These are phyloP conservation scores for Alternaria panax DNA, from an alignment of 2,329 filamentous ascomycete species.

Conservation along the genomic window DNA sequence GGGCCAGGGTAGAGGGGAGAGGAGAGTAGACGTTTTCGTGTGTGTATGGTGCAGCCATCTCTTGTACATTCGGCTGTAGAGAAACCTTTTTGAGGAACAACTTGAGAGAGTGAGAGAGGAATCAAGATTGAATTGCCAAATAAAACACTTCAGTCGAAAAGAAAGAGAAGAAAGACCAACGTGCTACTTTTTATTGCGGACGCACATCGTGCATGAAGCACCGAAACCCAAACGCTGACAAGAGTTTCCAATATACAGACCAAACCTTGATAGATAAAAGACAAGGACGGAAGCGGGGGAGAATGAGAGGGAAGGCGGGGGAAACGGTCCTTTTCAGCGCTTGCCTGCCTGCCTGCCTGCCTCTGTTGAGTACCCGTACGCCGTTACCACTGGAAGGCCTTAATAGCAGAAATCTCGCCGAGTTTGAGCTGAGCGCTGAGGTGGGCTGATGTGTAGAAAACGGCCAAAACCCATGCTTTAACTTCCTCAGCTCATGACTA, in stretches of 20 bases:
- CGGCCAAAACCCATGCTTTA: background rate
- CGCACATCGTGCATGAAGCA: background rate
- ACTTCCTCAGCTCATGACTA: conserved; percentile 1
- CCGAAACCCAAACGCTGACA: background rate
- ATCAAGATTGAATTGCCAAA: conserved; percentile 1
- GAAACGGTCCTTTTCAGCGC: conserved; percentile 5
- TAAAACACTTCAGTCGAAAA: background rate
- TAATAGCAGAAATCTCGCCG: background rate
- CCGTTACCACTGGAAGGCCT: background rate
- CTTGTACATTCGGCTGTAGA: conserved; percentile 8
- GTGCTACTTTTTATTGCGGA: background rate
- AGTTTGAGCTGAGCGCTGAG: background rate
- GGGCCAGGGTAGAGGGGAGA: background rate
- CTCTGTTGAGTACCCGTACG: background rate
- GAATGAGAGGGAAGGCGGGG: background rate
- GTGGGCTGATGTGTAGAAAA: background rate
- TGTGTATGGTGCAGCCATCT: conserved; percentile 1
- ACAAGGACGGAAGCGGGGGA: background rate
- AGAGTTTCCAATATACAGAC: background rate
- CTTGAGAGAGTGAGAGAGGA: background rate
- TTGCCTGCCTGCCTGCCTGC: no score
- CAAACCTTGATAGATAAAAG: background rate
- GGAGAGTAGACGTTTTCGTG: background rate
- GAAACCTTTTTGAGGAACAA: background rate
- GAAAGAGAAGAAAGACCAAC: background rate